Percentiles rank a stretch among this genome's conserved stretches.
Conservation (phyloP, 2,329 filamentous ascomycete genomes). For the Xylaria hypoxylon region DNA sequence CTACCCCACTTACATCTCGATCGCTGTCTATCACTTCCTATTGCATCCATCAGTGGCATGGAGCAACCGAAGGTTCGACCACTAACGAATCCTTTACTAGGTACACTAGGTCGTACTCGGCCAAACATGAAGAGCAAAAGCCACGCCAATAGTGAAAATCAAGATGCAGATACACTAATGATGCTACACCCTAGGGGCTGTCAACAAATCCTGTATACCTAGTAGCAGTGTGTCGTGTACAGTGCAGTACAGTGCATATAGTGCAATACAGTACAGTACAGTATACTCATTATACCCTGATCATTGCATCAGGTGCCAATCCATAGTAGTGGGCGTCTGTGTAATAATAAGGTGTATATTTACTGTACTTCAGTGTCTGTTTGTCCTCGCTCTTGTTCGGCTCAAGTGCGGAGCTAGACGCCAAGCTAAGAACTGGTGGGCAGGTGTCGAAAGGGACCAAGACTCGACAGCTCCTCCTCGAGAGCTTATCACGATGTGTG, state of each 20-base stretch:
- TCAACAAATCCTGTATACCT: conserved; percentile 13
- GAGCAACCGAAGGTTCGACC: conserved; percentile 32
- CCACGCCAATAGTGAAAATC: conserved; percentile 16
- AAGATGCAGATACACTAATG: conserved; percentile 3
- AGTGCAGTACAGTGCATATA: neutral
- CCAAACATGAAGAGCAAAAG: conserved; percentile 22
- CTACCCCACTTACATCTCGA: conserved; percentile 45
- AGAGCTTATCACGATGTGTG: conserved; percentile 4
- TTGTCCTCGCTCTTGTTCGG: neutral
- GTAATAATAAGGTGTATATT: neutral
- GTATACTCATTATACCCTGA: conserved; percentile 18
- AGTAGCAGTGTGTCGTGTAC: too few relatives aligned
- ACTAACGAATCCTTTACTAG: conserved; percentile 36
- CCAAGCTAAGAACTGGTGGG: neutral
- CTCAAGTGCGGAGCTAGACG: neutral
- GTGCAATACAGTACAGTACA: neutral
- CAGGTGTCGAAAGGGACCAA: neutral
- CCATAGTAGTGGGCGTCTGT: conserved; percentile 1
- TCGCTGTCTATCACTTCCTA: conserved; percentile 44
- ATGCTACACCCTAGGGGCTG: conserved; percentile 17
- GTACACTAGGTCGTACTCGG: conserved; percentile 25
- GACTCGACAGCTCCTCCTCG: neutral
- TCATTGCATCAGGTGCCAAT: conserved; percentile 13
- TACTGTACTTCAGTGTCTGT: neutral
- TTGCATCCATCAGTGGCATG: conserved; percentile 34